These are phyloP conservation scores for Hypsizygus marmoreus DNA, from an alignment of 768 basidiomycete genomes.

Conservation along the genomic window DNA sequence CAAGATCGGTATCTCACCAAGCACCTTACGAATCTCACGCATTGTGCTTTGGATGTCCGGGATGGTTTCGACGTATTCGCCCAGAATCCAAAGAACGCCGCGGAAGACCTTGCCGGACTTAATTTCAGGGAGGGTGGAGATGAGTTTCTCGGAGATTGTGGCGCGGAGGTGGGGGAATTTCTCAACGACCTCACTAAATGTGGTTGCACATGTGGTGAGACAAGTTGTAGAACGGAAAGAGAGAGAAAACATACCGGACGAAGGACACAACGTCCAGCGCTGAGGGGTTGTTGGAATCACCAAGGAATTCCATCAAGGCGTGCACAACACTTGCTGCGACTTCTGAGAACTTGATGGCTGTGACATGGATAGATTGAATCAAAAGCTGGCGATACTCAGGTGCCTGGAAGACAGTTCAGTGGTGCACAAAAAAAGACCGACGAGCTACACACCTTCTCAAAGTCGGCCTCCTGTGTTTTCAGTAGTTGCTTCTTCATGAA, in stretches of 20 bases:
- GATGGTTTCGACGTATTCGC: constrained; percentile 81
- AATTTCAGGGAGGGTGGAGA: constrained; percentile 78
- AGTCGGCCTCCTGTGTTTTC: constrained; percentile 87
- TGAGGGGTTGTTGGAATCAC: constrained; percentile 92
- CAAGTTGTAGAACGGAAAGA: constrained; percentile 1
- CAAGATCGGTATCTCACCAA: constrained; percentile 97
- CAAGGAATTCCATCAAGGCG: constrained; percentile 90
- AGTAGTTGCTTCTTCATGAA: constrained; percentile 99
- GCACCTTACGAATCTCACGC: constrained; percentile 76
- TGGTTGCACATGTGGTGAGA: background rate
- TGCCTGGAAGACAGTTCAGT: constrained; percentile 50
- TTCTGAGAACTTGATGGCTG: constrained; percentile 95
- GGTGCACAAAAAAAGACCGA: background rate
- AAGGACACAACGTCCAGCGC: constrained; percentile 91
- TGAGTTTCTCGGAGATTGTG: constrained; percentile 84
- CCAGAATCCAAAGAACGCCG: constrained; percentile 97
- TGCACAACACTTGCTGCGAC: constrained; percentile 95
- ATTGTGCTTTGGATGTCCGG: constrained; percentile 73
- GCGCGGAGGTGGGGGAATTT: constrained; percentile 89
- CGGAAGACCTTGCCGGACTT: constrained; percentile 97
- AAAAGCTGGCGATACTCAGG: constrained; percentile 94
- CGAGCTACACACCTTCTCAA: constrained; percentile 71
- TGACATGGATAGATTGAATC: constrained; percentile 96
- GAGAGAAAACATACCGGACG: constrained; percentile 37
- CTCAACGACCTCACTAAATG: constrained; percentile 85